A percentile compares a stretch with the other conserved stretches of the same genome.
Conservation (phyloP, 495 filamentous ascomycete species). For the Daldinia bambusicola region DNA sequence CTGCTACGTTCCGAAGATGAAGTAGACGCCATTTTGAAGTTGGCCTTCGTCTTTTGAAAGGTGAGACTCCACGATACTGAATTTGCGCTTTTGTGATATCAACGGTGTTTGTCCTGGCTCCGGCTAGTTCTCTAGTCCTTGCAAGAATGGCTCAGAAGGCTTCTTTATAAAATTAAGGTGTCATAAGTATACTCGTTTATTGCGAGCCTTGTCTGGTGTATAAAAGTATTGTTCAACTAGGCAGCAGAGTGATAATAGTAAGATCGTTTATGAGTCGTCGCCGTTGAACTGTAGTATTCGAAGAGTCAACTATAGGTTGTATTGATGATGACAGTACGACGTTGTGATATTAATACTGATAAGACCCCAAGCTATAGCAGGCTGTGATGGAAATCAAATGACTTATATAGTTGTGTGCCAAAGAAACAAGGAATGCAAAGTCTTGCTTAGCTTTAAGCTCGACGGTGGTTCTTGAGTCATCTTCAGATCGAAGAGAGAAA, state of each 20-base stretch:
- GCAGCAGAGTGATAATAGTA: conserved; percentile 1
- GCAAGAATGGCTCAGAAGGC: not conserved
- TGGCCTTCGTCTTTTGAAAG: not conserved
- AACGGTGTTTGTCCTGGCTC: not conserved
- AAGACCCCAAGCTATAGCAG: conserved; percentile 13
- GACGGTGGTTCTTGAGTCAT: conserved; percentile 37
- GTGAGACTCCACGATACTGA: not conserved
- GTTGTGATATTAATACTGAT: conserved; percentile 31
- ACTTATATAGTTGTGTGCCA: conserved; percentile 30
- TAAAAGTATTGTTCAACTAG: not conserved
- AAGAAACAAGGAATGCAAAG: conserved; percentile 5
- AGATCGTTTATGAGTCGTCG: conserved; percentile 4
- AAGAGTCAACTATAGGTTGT: not conserved
- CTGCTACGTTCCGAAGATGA: conserved; percentile 27
- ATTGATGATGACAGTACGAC: conserved; percentile 22
- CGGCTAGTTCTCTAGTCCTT: conserved; percentile 10
- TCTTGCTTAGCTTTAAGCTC: not conserved
- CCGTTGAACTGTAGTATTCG: conserved; percentile 1
- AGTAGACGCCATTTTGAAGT: conserved; percentile 34
- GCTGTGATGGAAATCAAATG: conserved; percentile 11
- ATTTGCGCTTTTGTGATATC: not conserved
- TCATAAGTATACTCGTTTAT: not conserved
- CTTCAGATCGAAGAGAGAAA: conserved; percentile 1
- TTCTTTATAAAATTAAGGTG: not conserved
- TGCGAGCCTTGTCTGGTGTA: not conserved